Percentiles rank a stretch among this genome's conserved stretches.
These are phyloP conservation scores for Backusella australiensis DNA, from an alignment of 192 early-diverging fungal species.

Conservation along the genomic window DNA sequence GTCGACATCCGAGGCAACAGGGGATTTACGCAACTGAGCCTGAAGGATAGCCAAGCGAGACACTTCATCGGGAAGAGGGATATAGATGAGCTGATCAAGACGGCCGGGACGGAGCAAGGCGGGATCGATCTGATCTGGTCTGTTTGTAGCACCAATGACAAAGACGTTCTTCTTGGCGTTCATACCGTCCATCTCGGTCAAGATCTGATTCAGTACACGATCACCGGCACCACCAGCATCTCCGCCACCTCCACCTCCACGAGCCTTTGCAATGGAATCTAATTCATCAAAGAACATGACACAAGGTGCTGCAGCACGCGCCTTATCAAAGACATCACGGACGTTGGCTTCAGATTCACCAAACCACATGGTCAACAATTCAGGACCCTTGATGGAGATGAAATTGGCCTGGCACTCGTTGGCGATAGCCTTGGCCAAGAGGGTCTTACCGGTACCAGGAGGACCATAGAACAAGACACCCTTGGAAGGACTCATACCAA, in stretches of 20 bases:
- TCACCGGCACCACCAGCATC: constrained; percentile 94
- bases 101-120: constrained; percentile 97
- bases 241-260: constrained; percentile 75
- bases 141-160: constrained; percentile 98
- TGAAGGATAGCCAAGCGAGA: constrained; percentile 84
- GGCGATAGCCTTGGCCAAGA: constrained; percentile 98
- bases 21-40: constrained; percentile 93
- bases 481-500: constrained; percentile 95
- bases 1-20: constrained; percentile 77
- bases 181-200: constrained; percentile 99
- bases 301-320: constrained; percentile 95
- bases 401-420: constrained; percentile 99
- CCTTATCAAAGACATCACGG: constrained; percentile 99
- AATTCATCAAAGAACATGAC: constrained; percentile 99
- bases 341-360: constrained; percentile 99
- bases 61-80: constrained; percentile 67
- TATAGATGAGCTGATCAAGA: constrained; percentile 98
- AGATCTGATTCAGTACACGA: constrained; percentile 97
- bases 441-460: constrained; percentile 97
- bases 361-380: constrained; percentile 99
- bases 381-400: constrained; percentile 96
- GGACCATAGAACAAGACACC: constrained; percentile 99
- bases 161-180: constrained; percentile 97
- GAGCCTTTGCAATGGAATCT: constrained; percentile 96
- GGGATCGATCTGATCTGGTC: constrained; percentile 97